Evolutionary conservation across 1,284 basidiomycete genomes (phyloP), one percentile per base, ranked within the genome.

Genomic region (Pseudozyma sp.): DNA sequence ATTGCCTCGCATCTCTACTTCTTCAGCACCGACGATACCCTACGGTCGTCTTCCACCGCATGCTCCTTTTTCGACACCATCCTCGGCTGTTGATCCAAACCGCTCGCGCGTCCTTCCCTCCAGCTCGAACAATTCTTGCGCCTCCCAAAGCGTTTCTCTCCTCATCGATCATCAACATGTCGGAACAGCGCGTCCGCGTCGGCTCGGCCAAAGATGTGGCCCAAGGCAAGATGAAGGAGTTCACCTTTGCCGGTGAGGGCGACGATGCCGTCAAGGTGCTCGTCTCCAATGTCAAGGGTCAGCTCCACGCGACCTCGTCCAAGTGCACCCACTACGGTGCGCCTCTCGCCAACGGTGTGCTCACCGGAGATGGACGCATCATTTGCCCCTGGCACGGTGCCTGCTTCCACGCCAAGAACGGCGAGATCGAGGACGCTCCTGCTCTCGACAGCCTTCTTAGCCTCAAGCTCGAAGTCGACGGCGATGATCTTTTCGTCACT

Each of bases 241-340:
- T 96, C 51, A 87, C 88, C 9, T 94, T 95, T 83, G 91, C 83
- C 84, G 86, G 90, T 17, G 86, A 86, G 31, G 92, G 92, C 49
- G 92, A 93, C 85, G 90, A 75, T 33, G 77, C 73, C 14, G 66
- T 83, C 51, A 77, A 82, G 58, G 77, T 81, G 34, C 87, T 96
- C 11, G 85, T 96, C 14, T 91, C 91, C 63, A 90, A 91, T 61
- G 85, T 95, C 30, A 90, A 90, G 29, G 90, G 92, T 79, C 89
- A 75, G 48, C 71, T 79, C 35, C 85, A 86, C 80, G 93, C 93
- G 4, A 95, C 92, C 0, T 91, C 90, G 69, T 91, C 92, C 14
- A 92, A 90, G 86, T 96, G 94, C 86, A 94, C 93, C 4, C 94
- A 95, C 85, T 94, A 93, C 81, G 92, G 92, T 13, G 92, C 92